phyloP scores from a whole-genome alignment of 2,329 filamentous ascomycete species.

The Lizonia empirigonia region DNA sequence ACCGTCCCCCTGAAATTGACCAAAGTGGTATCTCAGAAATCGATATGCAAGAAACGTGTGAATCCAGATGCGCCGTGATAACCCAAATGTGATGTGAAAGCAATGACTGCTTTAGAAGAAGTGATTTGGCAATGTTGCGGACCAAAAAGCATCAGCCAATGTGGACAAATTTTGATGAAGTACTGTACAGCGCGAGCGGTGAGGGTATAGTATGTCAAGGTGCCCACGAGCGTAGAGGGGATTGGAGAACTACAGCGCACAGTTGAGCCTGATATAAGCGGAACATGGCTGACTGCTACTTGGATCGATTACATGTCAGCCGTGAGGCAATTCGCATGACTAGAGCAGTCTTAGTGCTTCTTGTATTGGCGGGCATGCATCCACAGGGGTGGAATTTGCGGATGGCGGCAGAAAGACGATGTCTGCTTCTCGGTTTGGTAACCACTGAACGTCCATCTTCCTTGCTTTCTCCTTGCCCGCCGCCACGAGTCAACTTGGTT shows the following conservation, averaged over 20 bases:
- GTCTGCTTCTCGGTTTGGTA: conserved; percentile 41
- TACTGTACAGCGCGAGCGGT: conserved; percentile 4
- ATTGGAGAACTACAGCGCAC: not conserved
- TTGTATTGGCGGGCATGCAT: conserved; percentile 17
- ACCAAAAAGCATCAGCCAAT: not conserved
- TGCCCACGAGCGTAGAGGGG: too few species aligned
- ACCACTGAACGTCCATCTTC: conserved; percentile 47
- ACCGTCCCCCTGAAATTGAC: conserved; percentile 10
- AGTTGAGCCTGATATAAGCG: not conserved
- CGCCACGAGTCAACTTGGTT: conserved; percentile 41
- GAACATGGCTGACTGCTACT: not conserved
- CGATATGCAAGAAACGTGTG: not conserved
- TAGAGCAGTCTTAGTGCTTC: conserved; percentile 11
- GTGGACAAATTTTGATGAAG: not conserved
- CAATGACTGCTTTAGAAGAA: not conserved
- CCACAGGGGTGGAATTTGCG: conserved; percentile 23
- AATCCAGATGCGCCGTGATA: not conserved
- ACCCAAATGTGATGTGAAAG: not conserved
- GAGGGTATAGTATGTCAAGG: not conserved
- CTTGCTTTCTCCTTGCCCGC: conserved; percentile 40
- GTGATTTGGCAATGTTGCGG: not conserved
- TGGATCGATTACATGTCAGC: not conserved
- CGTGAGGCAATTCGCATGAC: not conserved
- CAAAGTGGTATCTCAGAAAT: conserved; percentile 29
- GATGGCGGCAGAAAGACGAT: conserved; percentile 41